Evolutionary conservation across 176 grass and related monocot species (phyloP), one percentile per base, ranked within the genome.

Genomic region (Cocos nucifera): DNA sequence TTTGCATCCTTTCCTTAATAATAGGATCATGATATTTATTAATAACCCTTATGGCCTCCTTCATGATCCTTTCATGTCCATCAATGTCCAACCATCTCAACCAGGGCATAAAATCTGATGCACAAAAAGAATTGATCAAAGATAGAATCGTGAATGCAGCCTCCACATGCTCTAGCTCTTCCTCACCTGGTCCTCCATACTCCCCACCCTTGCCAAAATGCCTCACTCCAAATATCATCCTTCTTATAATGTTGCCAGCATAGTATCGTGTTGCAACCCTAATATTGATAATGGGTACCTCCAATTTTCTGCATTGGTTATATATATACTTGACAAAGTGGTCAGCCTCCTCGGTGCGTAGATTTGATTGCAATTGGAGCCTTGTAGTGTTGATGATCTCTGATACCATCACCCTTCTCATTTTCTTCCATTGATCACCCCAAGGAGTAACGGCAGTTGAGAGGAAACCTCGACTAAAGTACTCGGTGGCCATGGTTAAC

Each of bases 391-490:
- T 50, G 2, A 85, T 53, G 17, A 82, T 4, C 50, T 90, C 78
- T 0, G 66, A 54, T 32, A 67, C 53, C 8, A 90, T 35, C 19
- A 90, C 59, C 28, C 82, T 76, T 16, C 78, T 64, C 87, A 90
- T 90, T 69, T 86, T 90, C 51, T 56, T 66, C 87, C 87, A 86
- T 69, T 86, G 82, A 26, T 85, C 82, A 0, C 83, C 83, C 54
- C 52, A 72, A 4, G 80, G 80, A 15, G 73, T 49, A 22, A 92
- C 44, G 71, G 53, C 51, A 19, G 25, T 32, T 48, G 32, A 62
- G 44, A 58, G 77, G 70, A 78, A 89, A 1, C 69, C 69, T 1
- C 72, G 6, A 59, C 83, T 56, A 54, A 75, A 63, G 10, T 75
- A 25, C 65, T 62, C 63, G 4, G 83, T 60, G 7, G 83, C 83